A percentile compares a stretch with the other conserved stretches of the same genome.
Evolutionary conservation across 208 protist species (phyloP).

Genomic region (Trypanosoma conorhini): DNA sequence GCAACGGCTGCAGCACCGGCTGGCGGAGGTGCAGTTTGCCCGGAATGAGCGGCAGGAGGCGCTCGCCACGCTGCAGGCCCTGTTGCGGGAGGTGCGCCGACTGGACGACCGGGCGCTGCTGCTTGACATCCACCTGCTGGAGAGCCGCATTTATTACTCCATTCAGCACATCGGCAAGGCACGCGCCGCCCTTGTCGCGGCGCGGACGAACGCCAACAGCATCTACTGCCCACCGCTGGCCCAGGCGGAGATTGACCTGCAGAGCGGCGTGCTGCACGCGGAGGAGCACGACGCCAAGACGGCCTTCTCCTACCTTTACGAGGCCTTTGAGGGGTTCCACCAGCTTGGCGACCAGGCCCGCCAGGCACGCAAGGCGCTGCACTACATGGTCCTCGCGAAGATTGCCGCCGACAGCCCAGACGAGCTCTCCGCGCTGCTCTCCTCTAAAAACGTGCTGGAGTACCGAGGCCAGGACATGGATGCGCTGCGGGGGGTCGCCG

Average conservation of each 20-base stretch:
- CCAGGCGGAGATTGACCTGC: slow-evolving; percentile 98
- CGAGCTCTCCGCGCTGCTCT: slow-evolving; percentile 76
- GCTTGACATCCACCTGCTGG: slow-evolving; percentile 98
- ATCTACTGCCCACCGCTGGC: slow-evolving; percentile 98
- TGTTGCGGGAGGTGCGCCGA: slow-evolving; percentile 95
- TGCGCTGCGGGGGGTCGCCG: slow-evolving; percentile 94
- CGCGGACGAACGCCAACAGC: slow-evolving; percentile 97
- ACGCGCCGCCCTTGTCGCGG: slow-evolving; percentile 95
- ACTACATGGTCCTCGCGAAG: slow-evolving; percentile 98
- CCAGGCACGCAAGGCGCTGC: slow-evolving; percentile 89
- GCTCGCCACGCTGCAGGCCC: slow-evolving; percentile 66
- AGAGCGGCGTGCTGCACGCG: slow-evolving; percentile 96
- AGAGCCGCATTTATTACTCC: slow-evolving; percentile 95
- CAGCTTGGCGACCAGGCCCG: slow-evolving; percentile 80
- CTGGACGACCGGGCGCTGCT: slow-evolving; percentile 98
- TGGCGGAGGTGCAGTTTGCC: slow-evolving; percentile 93
- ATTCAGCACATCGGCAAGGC: slow-evolving; percentile 94
- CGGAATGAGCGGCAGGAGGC: slow-evolving; percentile 81
- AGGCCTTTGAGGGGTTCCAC: slow-evolving; percentile 98
- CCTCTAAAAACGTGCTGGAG: slow-evolving; percentile 91
- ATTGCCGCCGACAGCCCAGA: slow-evolving; percentile 83
- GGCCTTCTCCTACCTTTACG: slow-evolving; percentile 99
- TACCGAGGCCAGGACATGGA: slow-evolving; percentile 92
- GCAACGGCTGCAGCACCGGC: slow-evolving; percentile 95
- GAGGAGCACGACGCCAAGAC: slow-evolving; percentile 99